phyloP scores from a whole-genome alignment of 805 yeast species.

The Wickerhamiella spandovensis region DNA sequence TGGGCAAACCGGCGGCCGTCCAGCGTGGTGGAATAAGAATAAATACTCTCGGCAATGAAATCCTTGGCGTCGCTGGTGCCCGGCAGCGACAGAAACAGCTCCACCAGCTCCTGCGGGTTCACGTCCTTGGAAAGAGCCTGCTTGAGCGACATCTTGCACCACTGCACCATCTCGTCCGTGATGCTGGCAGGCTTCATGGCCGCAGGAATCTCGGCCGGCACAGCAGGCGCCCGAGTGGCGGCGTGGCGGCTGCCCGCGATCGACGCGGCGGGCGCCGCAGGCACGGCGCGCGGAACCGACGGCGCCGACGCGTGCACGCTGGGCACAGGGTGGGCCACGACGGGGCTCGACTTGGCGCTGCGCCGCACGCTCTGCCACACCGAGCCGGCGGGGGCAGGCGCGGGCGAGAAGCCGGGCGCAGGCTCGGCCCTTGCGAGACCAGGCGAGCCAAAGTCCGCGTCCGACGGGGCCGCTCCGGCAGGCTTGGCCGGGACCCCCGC shows the following conservation, averaged over 20 bases:
- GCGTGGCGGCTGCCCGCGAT: conserved; percentile 8
- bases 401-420: not conserved
- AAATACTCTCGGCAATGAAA: conserved; percentile 84
- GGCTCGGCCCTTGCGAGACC: not conserved
- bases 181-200: conserved; percentile 14
- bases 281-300: not conserved
- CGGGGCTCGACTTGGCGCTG: not conserved
- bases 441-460: not conserved
- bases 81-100: conserved; percentile 71
- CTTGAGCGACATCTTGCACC: conserved; percentile 27
- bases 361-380: not conserved
- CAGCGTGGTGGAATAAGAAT: conserved; percentile 59
- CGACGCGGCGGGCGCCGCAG: not conserved
- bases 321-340: not conserved
- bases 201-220: not conserved
- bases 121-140: conserved; percentile 57
- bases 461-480: not conserved
- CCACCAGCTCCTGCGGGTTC: conserved; percentile 62
- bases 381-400: not conserved
- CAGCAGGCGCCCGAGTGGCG: not conserved
- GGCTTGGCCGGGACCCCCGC: not conserved
- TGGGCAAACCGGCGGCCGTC: conserved; percentile 91
- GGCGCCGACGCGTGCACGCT: not conserved
- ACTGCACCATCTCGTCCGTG: conserved; percentile 28
- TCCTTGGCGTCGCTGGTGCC: conserved; percentile 59